Conservation (phyloP, 176 grass and related monocot species). For the Elaeis guineensis region DNA sequence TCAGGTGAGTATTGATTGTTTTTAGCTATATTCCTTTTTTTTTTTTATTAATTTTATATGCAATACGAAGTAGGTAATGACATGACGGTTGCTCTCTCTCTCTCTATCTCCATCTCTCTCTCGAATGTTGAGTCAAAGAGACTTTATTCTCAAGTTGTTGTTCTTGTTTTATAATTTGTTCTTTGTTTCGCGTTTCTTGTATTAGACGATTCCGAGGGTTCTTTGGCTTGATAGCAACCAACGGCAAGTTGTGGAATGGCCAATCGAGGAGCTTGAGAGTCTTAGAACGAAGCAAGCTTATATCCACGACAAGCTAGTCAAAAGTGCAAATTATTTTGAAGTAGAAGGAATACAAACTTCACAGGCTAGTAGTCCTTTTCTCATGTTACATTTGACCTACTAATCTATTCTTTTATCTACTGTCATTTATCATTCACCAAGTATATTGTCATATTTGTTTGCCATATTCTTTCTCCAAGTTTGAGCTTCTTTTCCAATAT, state of each 20-base stretch:
- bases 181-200: background rate
- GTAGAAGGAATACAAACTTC: constrained; percentile 43
- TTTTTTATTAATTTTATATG: too few species aligned
- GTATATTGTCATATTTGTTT: too few species aligned
- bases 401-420: too few species aligned
- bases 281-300: constrained; percentile 34
- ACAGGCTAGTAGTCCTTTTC: constrained; percentile 22
- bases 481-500: too few species aligned
- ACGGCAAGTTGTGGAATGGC: constrained; percentile 75
- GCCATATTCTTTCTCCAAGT: too few species aligned
- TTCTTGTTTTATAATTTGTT: background rate
- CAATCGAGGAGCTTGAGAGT: constrained; percentile 54
- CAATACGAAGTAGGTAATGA: too few species aligned
- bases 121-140: too few species aligned
- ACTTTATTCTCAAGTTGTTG: background rate
- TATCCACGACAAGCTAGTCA: constrained; percentile 25
- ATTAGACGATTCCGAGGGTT: constrained; percentile 54
- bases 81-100: too few species aligned
- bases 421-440: too few species aligned
- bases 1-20: constrained; percentile 32
- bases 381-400: too few species aligned
- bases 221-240: constrained; percentile 57
- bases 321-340: constrained; percentile 38
- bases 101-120: background rate
- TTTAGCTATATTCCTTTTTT: too few species aligned